Base-by-base conservation (phyloP, 176 grass and related monocot genomes). In the Pharus latifolius region DNA sequence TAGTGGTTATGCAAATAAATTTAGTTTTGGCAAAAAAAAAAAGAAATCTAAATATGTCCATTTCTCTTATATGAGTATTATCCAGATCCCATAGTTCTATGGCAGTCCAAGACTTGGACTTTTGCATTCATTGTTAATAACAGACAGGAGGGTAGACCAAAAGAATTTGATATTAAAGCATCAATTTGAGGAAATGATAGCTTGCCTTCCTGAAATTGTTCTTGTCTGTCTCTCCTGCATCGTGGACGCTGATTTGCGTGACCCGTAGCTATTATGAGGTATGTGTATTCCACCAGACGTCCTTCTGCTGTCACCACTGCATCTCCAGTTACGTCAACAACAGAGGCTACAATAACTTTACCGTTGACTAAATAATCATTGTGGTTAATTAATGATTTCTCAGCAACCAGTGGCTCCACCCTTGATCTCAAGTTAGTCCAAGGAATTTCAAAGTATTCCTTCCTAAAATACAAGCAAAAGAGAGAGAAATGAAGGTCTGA, bases 361-460 rank as follows among this genome's bases (percentile, higher is more conserved):
- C 32, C 49, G 18, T 70, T 35, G 16, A 44, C 61, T 45, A 86
- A 74, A 47, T 72, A 77, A 72, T 86, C 77, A 33, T 10, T 81
- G 71, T 86, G 83, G 55, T 76, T 86, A 63, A 80, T 63, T 66
- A 81, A 54, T 63, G 77, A 61, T n/a, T 68, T 86, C 18, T 69
- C 38, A 38, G 72, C 77, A 76, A 86, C 64, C 54, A 32, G 56
- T 49, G 78, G 83, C 47, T 81, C 83, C 46, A 86, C 64, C 61
- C 81, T 86, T 32, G 54, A 81, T 71, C 65, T 71, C 19, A 81
- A 62, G 49, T 71, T 61, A 53, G 77, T 79, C 47, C 73, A 86
- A 38, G 78, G 63, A 31, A 86, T 76, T 57, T 86, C 83, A 37
- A 86, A 70, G 67, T 86, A 86, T 31, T 81, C 83, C 49, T 86